These are phyloP conservation scores for Pelargonium cotyledonis DNA, from an alignment of 441 rosid species.

Conservation along the genomic window DNA sequence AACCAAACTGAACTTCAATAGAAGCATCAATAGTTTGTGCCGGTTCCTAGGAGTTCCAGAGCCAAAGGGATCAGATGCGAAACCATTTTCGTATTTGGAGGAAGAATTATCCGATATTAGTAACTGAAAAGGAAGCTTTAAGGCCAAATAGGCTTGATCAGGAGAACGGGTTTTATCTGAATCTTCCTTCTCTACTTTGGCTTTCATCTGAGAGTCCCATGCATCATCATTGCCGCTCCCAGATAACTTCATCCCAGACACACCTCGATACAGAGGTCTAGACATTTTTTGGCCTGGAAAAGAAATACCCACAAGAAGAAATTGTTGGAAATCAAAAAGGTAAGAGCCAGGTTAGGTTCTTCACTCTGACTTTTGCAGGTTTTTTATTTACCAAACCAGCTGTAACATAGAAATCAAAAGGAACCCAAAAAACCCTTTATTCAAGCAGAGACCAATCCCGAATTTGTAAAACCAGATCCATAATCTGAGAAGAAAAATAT, in stretches of 20 bases:
- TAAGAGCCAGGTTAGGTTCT: too few relatives aligned
- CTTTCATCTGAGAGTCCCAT: conserved; percentile 77
- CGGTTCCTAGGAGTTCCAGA: conserved; percentile 42
- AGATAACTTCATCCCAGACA: conserved; percentile 57
- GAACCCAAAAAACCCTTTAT: too few relatives aligned
- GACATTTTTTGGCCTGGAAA: conserved; percentile 7
- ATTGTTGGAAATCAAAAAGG: too few relatives aligned
- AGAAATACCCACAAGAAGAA: too few relatives aligned
- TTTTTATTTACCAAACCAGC: too few relatives aligned
- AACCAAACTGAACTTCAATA: conserved; percentile 65
- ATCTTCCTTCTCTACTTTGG: conserved; percentile 63
- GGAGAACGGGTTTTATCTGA: conserved; percentile 20
- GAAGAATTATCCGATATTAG: conserved; percentile 33
- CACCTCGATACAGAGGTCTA: conserved; percentile 38
- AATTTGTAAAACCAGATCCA: too few relatives aligned
- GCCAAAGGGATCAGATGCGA: conserved; percentile 48
- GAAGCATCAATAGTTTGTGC: conserved; percentile 40
- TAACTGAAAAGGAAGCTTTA: conserved; percentile 3
- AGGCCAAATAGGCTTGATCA: background rate
- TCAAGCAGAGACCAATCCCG: too few relatives aligned
- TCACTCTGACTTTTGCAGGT: too few relatives aligned
- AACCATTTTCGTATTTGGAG: conserved; percentile 68
- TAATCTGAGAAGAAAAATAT: too few relatives aligned
- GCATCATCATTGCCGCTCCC: conserved; percentile 39
- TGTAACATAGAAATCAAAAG: too few relatives aligned